Conservation (phyloP, 164 flowering plant genomes). For the Pachysandra terminalis region DNA sequence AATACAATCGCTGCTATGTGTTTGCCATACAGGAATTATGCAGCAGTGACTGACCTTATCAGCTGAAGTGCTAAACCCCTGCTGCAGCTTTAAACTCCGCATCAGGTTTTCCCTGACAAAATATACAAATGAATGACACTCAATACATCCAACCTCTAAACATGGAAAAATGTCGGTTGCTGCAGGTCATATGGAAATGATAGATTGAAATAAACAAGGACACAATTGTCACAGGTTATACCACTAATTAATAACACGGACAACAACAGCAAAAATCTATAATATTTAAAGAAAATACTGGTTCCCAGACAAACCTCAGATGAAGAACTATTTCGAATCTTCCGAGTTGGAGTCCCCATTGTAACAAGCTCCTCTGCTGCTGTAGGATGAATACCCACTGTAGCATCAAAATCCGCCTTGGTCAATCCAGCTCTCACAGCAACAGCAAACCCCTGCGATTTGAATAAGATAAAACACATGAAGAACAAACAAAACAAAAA, state of each 20-base stretch:
- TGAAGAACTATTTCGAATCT: constrained; percentile 48
- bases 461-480: constrained; percentile 7
- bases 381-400: constrained; percentile 96
- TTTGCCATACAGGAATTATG: neutral
- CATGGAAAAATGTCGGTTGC: neutral
- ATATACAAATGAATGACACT: no score
- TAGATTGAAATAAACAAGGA: neutral
- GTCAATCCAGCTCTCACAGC: constrained; percentile 96
- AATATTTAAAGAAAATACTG: neutral
- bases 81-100: constrained; percentile 53
- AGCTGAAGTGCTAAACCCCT: constrained; percentile 32
- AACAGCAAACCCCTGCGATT: constrained; percentile 84
- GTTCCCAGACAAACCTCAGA: constrained; percentile 55
- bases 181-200: neutral
- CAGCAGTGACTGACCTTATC: neutral
- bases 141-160: no score
- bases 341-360: constrained; percentile 85
- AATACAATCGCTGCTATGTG: no score
- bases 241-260: no score
- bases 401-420: constrained; percentile 87
- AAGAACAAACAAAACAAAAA: constrained; percentile 10
- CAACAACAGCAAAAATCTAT: no score
- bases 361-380: constrained; percentile 92
- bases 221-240: neutral
- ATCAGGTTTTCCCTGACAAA: constrained; percentile 43